Conservation (phyloP, 2,329 filamentous ascomycete species). For the Diplodia mutila region DNA sequence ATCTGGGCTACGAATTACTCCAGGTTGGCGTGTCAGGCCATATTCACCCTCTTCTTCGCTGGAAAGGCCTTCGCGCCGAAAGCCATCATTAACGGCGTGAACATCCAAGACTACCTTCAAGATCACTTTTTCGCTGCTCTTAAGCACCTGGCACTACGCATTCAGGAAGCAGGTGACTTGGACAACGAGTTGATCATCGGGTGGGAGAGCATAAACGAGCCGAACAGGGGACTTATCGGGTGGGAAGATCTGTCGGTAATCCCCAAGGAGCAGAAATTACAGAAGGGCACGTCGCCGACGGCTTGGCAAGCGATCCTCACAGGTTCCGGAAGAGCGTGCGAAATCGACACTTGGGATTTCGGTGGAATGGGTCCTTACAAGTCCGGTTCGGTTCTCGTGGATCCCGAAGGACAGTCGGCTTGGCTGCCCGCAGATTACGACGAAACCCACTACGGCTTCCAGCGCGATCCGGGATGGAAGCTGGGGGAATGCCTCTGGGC, state of each 20-base stretch:
- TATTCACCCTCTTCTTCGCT: conserved; percentile 93
- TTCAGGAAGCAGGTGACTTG: conserved; percentile 87
- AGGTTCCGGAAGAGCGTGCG: conserved; percentile 86
- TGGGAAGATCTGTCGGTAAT: conserved; percentile 79
- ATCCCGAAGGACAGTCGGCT: conserved; percentile 81
- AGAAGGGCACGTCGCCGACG: conserved; percentile 91
- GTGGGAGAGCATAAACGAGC: conserved; percentile 97
- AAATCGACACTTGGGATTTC: conserved; percentile 92
- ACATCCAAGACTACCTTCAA: conserved; percentile 95
- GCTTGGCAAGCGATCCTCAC: conserved; percentile 92
- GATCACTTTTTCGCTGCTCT: conserved; percentile 82
- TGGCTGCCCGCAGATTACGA: conserved; percentile 86
- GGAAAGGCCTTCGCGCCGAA: conserved; percentile 93
- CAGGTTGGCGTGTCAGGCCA: conserved; percentile 81
- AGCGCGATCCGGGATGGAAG: conserved; percentile 84
- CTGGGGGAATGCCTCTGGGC: conserved; percentile 96
- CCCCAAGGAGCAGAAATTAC: conserved; percentile 83
- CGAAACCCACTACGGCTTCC: conserved; percentile 88
- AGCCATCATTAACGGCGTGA: conserved; percentile 89
- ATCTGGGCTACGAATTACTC: conserved; percentile 99
- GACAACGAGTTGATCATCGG: conserved; percentile 87
- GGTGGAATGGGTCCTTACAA: conserved; percentile 91
- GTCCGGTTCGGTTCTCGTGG: conserved; percentile 78
- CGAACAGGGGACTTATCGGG: conserved; percentile 84
- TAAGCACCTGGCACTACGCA: conserved; percentile 77